These are phyloP conservation scores for Avicennia marina DNA, from an alignment of 257 asterid species.

Conservation along the genomic window DNA sequence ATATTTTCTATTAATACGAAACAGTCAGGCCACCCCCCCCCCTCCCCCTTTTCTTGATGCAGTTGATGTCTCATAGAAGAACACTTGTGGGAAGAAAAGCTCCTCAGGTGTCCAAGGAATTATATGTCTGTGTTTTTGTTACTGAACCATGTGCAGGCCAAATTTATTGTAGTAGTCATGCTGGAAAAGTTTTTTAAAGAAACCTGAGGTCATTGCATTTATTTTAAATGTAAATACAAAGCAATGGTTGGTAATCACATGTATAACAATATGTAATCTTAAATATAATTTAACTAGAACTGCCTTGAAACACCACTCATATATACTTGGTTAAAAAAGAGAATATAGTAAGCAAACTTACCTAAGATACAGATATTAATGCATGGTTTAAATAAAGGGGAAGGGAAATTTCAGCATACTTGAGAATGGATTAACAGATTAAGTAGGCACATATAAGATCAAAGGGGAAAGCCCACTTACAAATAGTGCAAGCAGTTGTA, in stretches of 20 bases:
- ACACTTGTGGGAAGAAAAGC: neutral
- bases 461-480: constrained; percentile 41
- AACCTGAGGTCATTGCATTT: neutral
- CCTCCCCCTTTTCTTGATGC: neutral
- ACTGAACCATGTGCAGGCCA: no score
- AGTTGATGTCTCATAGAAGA: neutral
- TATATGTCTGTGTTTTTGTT: no score
- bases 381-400: neutral
- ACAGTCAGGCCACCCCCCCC: no score
- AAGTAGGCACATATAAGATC: no score
- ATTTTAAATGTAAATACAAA: neutral
- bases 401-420: neutral
- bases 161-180: neutral
- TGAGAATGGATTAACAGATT: neutral
- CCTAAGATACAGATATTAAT: no score
- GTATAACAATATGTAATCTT: neutral
- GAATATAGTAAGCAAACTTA: no score
- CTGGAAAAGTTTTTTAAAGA: neutral
- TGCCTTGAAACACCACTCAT: neutral
- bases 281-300: neutral
- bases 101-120: neutral
- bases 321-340: no score
- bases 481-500: constrained; percentile 78
- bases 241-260: neutral
- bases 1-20: no score